Evolutionary conservation across 2,329 filamentous ascomycete species (phyloP).

Genomic region (Paraphaeosphaeria minitans): DNA sequence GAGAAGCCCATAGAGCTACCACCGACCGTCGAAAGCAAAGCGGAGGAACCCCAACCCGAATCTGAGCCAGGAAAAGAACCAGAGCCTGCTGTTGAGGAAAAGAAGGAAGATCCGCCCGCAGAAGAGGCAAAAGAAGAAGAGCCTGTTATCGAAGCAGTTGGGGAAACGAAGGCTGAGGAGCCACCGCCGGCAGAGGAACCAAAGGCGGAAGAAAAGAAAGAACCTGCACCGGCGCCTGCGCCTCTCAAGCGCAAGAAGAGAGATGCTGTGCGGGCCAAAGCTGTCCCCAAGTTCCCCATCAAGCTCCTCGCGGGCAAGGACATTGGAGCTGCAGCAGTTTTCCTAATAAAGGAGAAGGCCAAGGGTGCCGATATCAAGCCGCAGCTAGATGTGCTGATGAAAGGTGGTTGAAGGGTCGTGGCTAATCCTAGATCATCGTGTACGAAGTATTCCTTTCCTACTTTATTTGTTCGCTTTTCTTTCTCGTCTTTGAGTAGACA

Average conservation of each 20-base stretch:
- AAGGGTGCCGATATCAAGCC: conserved; percentile 27
- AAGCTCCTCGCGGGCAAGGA: conserved; percentile 17
- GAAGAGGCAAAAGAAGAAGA: neutral
- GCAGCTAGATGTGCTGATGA: conserved; percentile 11
- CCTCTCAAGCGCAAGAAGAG: conserved; percentile 18
- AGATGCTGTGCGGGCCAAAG: conserved; percentile 20
- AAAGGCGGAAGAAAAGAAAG: neutral
- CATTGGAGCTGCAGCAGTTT: conserved; percentile 21
- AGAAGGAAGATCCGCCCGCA: neutral
- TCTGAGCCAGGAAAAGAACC: conserved; percentile 2
- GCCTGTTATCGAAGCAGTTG: neutral
- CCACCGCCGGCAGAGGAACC: neutral
- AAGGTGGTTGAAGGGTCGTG: conserved; percentile 4
- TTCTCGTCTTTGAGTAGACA: neutral
- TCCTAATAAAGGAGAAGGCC: conserved; percentile 29
- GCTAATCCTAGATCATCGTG: neutral
- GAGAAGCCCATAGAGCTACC: neutral
- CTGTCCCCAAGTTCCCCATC: conserved; percentile 15
- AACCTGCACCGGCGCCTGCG: neutral
- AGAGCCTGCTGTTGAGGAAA: conserved; percentile 3
- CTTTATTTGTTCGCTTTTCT: neutral
- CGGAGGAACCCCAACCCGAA: conserved; percentile 4
- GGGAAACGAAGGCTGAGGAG: conserved; percentile 1
- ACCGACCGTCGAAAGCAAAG: neutral
- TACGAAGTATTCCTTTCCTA: neutral